Percentiles rank a stretch among this genome's conserved stretches.
These are phyloP conservation scores for Lepidium campestre DNA, from an alignment of 441 rosid genomes.

Conservation along the genomic window DNA sequence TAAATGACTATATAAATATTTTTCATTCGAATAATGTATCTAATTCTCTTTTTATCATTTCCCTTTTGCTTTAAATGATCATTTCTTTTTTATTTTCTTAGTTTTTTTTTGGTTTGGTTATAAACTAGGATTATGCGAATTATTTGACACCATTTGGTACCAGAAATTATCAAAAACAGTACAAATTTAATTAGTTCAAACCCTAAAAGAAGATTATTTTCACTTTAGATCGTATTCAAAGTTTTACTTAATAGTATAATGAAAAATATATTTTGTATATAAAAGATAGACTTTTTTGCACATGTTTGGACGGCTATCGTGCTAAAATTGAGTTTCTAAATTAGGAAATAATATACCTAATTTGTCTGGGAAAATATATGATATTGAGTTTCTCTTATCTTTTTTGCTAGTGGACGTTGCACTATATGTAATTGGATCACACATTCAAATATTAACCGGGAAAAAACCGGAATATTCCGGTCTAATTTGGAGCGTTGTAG, in stretches of 20 bases:
- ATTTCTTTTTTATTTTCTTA: neutral
- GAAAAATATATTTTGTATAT: neutral
- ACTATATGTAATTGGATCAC: neutral
- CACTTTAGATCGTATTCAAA: neutral
- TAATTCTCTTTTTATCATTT: neutral
- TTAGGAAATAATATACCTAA: slow-evolving; percentile 4
- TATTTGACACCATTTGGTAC: neutral
- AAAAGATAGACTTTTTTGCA: neutral
- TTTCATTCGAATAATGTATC: neutral
- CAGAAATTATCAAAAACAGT: neutral
- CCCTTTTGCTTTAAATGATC: neutral
- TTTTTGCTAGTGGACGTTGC: neutral
- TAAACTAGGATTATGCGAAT: neutral
- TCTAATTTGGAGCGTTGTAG: neutral
- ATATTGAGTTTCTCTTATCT: neutral
- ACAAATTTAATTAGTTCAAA: neutral
- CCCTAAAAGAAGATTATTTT: neutral
- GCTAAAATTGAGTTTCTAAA: slow-evolving; percentile 15
- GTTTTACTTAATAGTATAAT: neutral
- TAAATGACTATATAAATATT: neutral
- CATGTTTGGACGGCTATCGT: slow-evolving; percentile 31
- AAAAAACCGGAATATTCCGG: neutral
- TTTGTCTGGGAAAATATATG: slow-evolving; percentile 1
- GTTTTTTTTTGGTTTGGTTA: neutral
- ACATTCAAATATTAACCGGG: neutral